Conservation (phyloP, 2,329 filamentous ascomycete genomes). For the Calonectria montana region DNA sequence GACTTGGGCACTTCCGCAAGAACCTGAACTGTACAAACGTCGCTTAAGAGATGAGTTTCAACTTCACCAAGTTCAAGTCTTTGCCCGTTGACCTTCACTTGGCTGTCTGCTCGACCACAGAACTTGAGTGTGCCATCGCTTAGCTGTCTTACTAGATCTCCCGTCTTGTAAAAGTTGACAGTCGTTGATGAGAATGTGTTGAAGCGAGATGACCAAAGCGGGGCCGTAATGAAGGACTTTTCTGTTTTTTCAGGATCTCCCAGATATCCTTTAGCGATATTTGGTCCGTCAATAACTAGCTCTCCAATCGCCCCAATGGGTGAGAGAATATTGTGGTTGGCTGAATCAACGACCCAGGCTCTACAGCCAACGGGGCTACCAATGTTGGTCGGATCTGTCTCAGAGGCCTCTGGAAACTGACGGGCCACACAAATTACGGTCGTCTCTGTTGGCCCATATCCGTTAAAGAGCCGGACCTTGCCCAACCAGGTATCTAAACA, state of each 20-base stretch:
- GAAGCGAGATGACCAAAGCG: not conserved
- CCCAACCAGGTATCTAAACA: constrained; percentile 15
- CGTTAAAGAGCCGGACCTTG: constrained; percentile 18
- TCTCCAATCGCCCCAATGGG: constrained; percentile 33
- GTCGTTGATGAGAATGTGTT: not conserved
- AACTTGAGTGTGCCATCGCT: not conserved
- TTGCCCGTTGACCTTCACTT: constrained; percentile 68
- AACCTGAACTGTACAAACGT: not conserved
- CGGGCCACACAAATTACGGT: constrained; percentile 10
- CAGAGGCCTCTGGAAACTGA: constrained; percentile 1
- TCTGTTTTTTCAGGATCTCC: constrained; percentile 13
- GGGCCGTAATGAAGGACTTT: constrained; percentile 45
- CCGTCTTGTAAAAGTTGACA: not conserved
- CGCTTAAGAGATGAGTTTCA: constrained; percentile 14
- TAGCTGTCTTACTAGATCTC: not conserved
- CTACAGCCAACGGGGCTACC: not conserved
- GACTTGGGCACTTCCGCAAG: constrained; percentile 12
- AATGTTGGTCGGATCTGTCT: constrained; percentile 39
- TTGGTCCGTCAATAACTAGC: constrained; percentile 37
- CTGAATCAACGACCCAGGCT: not conserved
- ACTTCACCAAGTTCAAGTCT: constrained; percentile 36
- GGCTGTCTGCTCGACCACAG: constrained; percentile 47
- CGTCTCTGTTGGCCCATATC: constrained; percentile 24
- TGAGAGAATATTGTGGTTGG: constrained; percentile 25
- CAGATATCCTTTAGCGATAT: constrained; percentile 37